Percentiles rank a stretch among this genome's conserved stretches.
Conservation (phyloP, 306 rosid species). For the Prunus armeniaca region DNA sequence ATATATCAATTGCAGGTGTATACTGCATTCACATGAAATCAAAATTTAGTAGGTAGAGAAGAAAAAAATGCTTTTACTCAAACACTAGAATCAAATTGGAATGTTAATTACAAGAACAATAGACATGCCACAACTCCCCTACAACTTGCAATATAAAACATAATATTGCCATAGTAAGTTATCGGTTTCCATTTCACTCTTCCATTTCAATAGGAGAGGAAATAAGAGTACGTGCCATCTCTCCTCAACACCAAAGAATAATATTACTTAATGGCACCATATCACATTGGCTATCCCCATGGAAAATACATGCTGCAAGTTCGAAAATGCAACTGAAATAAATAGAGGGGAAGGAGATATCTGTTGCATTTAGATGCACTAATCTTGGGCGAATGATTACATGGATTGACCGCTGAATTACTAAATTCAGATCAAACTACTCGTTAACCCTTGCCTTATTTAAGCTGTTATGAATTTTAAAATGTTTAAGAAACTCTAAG, state of each 20-base stretch:
- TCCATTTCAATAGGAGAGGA: not conserved
- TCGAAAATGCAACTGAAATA: not conserved
- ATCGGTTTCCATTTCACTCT: not conserved
- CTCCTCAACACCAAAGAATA: not conserved
- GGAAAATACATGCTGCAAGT: not conserved
- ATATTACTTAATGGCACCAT: not conserved
- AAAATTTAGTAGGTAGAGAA: not conserved
- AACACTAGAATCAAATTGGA: not conserved
- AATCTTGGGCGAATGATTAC: not conserved
- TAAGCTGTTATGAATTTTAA: not conserved
- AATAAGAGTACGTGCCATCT: not conserved
- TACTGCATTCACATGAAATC: constrained; percentile 51
- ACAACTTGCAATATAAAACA: not conserved
- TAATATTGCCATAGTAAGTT: not conserved
- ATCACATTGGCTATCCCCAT: not conserved
- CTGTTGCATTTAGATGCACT: constrained; percentile 4
- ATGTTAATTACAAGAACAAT: not conserved
- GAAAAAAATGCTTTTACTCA: not conserved
- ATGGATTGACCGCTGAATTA: not conserved
- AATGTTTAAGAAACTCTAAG: constrained; percentile 14
- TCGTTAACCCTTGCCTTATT: not conserved
- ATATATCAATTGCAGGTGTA: constrained; percentile 96
- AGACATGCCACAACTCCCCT: not conserved
- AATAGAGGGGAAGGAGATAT: not conserved
- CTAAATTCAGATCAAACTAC: constrained; percentile 21